Conservation (phyloP, 805 yeast species). For the Scheffersomyces stipitis region DNA sequence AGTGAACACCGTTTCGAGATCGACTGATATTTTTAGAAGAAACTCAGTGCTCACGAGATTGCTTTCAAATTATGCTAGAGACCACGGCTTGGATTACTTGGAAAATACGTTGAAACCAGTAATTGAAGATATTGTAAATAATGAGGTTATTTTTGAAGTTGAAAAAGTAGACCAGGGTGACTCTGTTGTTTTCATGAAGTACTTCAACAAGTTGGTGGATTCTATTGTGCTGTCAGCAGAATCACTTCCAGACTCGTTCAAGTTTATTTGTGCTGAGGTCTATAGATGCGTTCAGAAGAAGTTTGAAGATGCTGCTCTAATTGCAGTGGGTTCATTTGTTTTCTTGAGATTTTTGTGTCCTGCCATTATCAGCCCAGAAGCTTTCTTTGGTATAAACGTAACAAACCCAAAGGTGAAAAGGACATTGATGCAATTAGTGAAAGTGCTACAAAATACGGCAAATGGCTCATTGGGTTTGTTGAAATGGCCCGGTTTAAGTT, state of each 20-base stretch:
- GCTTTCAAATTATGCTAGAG: constrained; percentile 66
- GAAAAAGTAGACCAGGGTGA: constrained; percentile 50
- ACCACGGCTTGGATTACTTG: constrained; percentile 64
- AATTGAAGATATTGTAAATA: constrained; percentile 49
- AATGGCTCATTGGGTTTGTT: constrained; percentile 69
- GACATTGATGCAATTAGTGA: constrained; percentile 74
- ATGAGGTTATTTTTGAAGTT: constrained; percentile 60
- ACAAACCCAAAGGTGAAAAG: constrained; percentile 48
- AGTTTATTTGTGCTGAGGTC: constrained; percentile 68
- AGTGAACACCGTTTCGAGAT: constrained; percentile 55
- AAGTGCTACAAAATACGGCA: constrained; percentile 82
- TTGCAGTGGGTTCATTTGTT: constrained; percentile 83
- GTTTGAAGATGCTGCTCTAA: constrained; percentile 57
- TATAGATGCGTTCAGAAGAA: constrained; percentile 54
- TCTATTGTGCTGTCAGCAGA: constrained; percentile 56
- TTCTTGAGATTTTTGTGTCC: constrained; percentile 84
- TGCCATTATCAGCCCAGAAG: constrained; percentile 85
- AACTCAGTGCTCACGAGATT: constrained; percentile 82
- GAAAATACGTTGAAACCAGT: constrained; percentile 53
- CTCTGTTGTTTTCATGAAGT: constrained; percentile 52
- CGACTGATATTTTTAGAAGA: constrained; percentile 74
- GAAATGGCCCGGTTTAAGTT: constrained; percentile 59
- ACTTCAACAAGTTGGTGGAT: constrained; percentile 56
- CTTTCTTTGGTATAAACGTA: constrained; percentile 36
- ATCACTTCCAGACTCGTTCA: constrained; percentile 68